Percentiles rank a stretch among this genome's conserved stretches.
These are phyloP conservation scores for Candida glaebosa DNA, from an alignment of 805 yeast species.

Conservation along the genomic window DNA sequence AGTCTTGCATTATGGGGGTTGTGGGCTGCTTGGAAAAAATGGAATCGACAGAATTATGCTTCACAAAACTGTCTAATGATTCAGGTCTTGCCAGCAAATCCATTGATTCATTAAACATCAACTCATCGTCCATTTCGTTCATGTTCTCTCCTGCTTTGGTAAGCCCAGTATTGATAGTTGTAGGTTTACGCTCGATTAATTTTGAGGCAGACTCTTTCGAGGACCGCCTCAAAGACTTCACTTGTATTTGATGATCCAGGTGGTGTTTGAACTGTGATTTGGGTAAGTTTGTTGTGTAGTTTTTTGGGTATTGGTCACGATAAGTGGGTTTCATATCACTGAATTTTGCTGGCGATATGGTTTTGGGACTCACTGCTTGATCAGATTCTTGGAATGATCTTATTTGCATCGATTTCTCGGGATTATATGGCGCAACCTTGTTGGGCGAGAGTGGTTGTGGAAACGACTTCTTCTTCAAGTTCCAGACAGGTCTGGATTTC, in stretches of 20 bases:
- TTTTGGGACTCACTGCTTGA: neutral
- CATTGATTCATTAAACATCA: neutral
- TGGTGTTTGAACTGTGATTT: no score
- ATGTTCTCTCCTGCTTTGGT: no score
- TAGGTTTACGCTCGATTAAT: no score
- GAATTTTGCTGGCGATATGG: neutral
- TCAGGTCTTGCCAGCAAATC: neutral
- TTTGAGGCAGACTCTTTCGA: no score
- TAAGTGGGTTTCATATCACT: neutral
- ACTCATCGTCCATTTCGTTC: no score
- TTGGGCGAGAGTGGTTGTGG: neutral
- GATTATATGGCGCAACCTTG: neutral
- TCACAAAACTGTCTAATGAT: neutral
- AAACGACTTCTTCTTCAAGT: neutral
- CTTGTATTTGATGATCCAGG: no score
- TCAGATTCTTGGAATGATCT: neutral
- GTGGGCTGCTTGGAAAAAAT: conserved; percentile 5
- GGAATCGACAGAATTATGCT: neutral
- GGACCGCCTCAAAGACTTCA: no score
- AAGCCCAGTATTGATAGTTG: no score
- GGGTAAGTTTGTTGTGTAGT: neutral
- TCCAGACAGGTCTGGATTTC: neutral
- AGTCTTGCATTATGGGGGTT: neutral
- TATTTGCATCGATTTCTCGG: neutral
- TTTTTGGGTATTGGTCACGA: neutral